Conservation (phyloP, 148 eudicot genomes). For the Oxyria digyna region DNA sequence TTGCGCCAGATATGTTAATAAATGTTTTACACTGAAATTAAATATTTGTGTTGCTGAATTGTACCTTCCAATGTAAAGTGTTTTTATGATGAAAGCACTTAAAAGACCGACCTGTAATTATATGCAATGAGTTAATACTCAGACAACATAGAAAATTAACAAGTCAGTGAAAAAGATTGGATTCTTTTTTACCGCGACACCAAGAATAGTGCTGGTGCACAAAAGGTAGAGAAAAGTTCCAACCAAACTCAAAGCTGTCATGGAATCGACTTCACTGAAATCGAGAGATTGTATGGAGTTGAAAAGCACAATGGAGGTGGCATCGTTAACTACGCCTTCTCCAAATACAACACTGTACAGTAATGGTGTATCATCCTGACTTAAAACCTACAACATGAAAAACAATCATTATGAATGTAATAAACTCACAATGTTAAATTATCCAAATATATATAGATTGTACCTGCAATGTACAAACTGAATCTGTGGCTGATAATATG, state of each 20-base stretch:
- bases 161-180: neutral
- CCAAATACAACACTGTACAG: conserved; percentile 82
- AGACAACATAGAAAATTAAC: neutral
- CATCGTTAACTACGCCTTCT: conserved; percentile 93
- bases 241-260: conserved; percentile 44
- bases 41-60: neutral
- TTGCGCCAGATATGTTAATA: neutral
- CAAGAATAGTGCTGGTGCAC: conserved; percentile 62
- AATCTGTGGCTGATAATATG: conserved; percentile 25
- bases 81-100: conserved; percentile 50
- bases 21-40: neutral
- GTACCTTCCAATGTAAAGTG: conserved; percentile 55
- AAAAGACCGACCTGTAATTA: conserved; percentile 38
- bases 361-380: conserved; percentile 85
- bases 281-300: conserved; percentile 75
- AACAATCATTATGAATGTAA: neutral
- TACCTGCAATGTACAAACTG: conserved; percentile 26
- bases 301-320: conserved; percentile 89
- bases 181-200: conserved; percentile 36
- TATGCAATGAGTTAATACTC: neutral
- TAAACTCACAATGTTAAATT: neutral
- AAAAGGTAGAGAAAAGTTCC: conserved; percentile 73
- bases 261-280: conserved; percentile 34
- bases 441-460: neutral
- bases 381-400: conserved; percentile 48